phyloP scores from a whole-genome alignment of 805 yeast species.

The Nakazawaea holstii region DNA sequence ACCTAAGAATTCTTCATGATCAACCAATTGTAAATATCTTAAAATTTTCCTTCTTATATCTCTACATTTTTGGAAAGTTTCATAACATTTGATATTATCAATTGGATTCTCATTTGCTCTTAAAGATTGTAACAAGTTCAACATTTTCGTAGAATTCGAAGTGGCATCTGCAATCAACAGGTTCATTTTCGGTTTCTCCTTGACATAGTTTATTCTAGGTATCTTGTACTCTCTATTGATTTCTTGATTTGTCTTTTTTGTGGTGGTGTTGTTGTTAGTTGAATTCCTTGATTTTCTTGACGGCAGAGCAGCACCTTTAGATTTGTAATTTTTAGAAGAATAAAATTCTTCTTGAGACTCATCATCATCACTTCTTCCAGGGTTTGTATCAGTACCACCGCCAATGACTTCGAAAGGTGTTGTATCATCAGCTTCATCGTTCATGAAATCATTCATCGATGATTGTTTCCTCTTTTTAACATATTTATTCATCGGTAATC shows the following conservation, averaged over 20 bases:
- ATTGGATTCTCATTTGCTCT: conserved; percentile 46
- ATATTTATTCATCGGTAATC: conserved; percentile 29
- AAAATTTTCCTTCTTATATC: conserved; percentile 71
- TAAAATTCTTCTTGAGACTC: conserved; percentile 14
- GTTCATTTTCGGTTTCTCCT: conserved; percentile 70
- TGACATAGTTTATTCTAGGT: conserved; percentile 61
- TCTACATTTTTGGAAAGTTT: conserved; percentile 70
- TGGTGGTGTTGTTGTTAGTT: conserved; percentile 9
- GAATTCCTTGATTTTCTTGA: conserved; percentile 3
- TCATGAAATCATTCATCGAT: conserved; percentile 38
- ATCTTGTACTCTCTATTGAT: conserved; percentile 49
- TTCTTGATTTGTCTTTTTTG: conserved; percentile 24
- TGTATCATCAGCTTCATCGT: conserved; percentile 43
- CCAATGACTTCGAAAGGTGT: conserved; percentile 27
- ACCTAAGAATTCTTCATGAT: conserved; percentile 85
- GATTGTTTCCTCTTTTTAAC: conserved; percentile 8
- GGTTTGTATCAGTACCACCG: conserved; percentile 8
- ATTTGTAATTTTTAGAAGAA: conserved; percentile 2
- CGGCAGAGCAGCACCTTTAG: conserved; percentile 7
- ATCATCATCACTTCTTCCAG: conserved; percentile 14
- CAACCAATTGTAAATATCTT: conserved; percentile 76
- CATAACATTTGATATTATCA: conserved; percentile 57
- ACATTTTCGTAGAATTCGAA: conserved; percentile 64
- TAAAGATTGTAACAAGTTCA: conserved; percentile 46
- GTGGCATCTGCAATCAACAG: conserved; percentile 69